phyloP scores from a whole-genome alignment of 2,329 filamentous ascomycete genomes.

The Penicillium sp. region DNA sequence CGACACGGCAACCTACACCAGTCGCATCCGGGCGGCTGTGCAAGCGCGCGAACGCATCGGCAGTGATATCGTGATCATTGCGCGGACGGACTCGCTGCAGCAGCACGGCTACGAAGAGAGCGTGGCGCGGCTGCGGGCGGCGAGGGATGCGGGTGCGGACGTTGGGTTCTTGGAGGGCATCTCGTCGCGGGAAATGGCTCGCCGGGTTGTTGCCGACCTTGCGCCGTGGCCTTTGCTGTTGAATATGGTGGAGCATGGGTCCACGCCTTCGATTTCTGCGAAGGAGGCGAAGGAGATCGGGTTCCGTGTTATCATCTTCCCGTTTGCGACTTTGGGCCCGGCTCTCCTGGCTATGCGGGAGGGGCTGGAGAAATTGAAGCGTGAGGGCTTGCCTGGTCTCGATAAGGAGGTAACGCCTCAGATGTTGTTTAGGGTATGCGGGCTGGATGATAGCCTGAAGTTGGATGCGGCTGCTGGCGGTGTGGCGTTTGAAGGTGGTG shows the following conservation, averaged over 20 bases:
- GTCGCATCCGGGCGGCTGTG: conserved; percentile 39
- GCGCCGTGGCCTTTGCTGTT: conserved; percentile 41
- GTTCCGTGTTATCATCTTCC: conserved; percentile 45
- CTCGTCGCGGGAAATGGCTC: conserved; percentile 38
- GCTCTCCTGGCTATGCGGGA: conserved; percentile 37
- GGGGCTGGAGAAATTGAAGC: conserved; percentile 38
- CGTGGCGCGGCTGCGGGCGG: conserved; percentile 38
- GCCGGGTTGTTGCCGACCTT: conserved; percentile 35
- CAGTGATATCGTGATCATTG: conserved; percentile 46
- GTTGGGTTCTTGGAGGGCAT: conserved; percentile 45
- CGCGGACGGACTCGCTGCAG: conserved; percentile 42
- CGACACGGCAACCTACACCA: conserved; percentile 32
- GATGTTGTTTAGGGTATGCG: conserved; percentile 45
- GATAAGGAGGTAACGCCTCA: conserved; percentile 35
- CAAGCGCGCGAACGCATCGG: conserved; percentile 32
- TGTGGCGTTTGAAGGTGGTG: conserved; percentile 31
- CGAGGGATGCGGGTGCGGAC: conserved; percentile 41
- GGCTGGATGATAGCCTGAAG: conserved; percentile 41
- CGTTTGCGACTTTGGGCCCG: conserved; percentile 40
- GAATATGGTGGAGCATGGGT: conserved; percentile 47
- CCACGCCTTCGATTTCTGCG: conserved; percentile 40
- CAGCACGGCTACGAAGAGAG: conserved; percentile 41
- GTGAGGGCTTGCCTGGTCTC: conserved; percentile 33
- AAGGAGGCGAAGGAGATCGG: conserved; percentile 41
- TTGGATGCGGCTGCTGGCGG: conserved; percentile 42